These are phyloP conservation scores for Ochromonas danica DNA, from an alignment of 108 stramenopile species.

Conservation along the genomic window DNA sequence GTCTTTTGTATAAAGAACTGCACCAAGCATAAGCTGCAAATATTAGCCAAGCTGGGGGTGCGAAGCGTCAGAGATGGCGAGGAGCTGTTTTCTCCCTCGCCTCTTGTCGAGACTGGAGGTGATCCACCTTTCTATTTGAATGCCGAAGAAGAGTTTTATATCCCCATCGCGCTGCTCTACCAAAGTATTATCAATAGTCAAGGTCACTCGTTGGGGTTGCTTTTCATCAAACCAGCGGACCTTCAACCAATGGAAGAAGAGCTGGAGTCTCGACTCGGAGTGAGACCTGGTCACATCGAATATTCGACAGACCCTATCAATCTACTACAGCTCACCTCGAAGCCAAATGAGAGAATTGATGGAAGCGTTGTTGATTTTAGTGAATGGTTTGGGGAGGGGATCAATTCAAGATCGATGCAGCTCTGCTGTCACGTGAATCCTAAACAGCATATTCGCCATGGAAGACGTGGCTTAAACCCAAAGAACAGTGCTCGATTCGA, in stretches of 20 bases:
- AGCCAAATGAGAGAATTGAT: conserved; percentile 74
- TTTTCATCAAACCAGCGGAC: neutral
- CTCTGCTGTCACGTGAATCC: conserved; percentile 66
- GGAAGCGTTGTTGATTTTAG: conserved; percentile 54
- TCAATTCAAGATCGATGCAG: conserved; percentile 67
- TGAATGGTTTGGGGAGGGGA: conserved; percentile 59
- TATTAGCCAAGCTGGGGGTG: neutral
- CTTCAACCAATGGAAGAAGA: neutral
- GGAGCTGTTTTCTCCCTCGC: conserved; percentile 3
- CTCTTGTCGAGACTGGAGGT: neutral
- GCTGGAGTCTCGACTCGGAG: conserved; percentile 53
- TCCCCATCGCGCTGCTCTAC: neutral
- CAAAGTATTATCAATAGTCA: neutral
- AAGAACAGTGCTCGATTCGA: too few species aligned
- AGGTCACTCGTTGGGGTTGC: neutral
- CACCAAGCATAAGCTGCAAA: neutral
- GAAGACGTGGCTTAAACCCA: neutral
- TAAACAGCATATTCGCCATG: conserved; percentile 45
- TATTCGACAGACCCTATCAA: conserved; percentile 29
- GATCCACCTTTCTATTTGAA: conserved; percentile 8
- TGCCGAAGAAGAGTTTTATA: neutral
- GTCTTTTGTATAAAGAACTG: neutral
- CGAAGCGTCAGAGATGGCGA: neutral
- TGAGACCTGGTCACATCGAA: conserved; percentile 19
- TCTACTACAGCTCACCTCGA: conserved; percentile 63